These are phyloP conservation scores for Blastomyces emzantsi DNA, from an alignment of 2,329 filamentous ascomycete genomes.

Conservation along the genomic window DNA sequence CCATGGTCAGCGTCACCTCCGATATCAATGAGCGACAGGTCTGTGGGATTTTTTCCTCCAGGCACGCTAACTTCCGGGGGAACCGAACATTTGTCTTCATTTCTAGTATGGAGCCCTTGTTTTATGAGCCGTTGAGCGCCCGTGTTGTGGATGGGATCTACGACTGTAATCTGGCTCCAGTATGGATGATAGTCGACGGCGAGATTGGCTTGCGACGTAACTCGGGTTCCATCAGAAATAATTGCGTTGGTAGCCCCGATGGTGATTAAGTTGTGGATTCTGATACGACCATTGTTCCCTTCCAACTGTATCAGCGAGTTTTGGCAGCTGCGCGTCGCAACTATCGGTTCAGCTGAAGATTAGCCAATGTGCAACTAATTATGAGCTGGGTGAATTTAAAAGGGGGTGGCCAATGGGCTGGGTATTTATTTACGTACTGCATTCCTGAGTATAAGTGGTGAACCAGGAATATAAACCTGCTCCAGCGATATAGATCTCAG, in stretches of 20 bases:
- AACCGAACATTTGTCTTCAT: not conserved
- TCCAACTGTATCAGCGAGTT: constrained; percentile 4
- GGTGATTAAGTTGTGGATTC: constrained; percentile 8
- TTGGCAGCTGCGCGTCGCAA: constrained; percentile 3
- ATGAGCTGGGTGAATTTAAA: not conserved
- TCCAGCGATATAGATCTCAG: constrained; percentile 6
- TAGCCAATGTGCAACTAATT: not conserved
- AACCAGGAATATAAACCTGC: constrained; percentile 9
- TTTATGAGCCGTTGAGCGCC: not conserved
- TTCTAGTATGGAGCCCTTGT: not conserved
- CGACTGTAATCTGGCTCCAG: constrained; percentile 10
- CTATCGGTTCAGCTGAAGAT: not conserved
- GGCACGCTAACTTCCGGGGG: not conserved
- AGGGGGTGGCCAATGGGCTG: too few relatives aligned
- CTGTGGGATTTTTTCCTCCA: not conserved
- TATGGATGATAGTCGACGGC: constrained; percentile 11
- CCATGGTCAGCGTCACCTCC: constrained; percentile 15
- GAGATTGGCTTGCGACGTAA: constrained; percentile 6
- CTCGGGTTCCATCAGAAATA: constrained; percentile 1
- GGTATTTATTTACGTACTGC: not conserved
- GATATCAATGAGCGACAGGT: not conserved
- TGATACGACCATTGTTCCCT: not conserved
- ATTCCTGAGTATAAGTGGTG: constrained; percentile 7
- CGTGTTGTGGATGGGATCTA: constrained; percentile 6
- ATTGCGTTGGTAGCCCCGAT: constrained; percentile 8